A percentile compares a stretch with the other conserved stretches of the same genome.
Conservation (phyloP, 495 filamentous ascomycete genomes). For the Peziza echinospora region DNA sequence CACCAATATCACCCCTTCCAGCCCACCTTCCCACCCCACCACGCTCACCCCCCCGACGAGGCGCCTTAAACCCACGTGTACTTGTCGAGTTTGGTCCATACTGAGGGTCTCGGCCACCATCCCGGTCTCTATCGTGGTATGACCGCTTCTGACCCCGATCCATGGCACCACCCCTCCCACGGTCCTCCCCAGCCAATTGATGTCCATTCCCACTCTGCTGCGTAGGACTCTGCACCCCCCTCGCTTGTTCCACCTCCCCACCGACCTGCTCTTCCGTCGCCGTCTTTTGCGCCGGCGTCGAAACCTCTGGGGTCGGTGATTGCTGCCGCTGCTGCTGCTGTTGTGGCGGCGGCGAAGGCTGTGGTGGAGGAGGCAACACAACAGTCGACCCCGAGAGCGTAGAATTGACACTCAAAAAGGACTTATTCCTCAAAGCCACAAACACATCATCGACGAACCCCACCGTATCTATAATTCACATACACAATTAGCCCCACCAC, state of each 20-base stretch:
- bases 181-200: too few species aligned
- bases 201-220: background rate
- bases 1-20: constrained; percentile 11
- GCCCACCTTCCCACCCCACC: constrained; percentile 26
- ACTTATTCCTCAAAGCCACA: constrained; percentile 40
- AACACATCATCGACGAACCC: constrained; percentile 78
- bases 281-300: too few species aligned
- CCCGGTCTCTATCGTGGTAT: constrained; percentile 23
- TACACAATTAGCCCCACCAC: background rate
- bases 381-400: constrained; percentile 16
- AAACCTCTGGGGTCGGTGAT: too few species aligned
- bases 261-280: too few species aligned
- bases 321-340: constrained; percentile 5
- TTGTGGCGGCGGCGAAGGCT: constrained; percentile 5
- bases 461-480: constrained; percentile 33
- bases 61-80: constrained; percentile 42
- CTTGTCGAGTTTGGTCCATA: constrained; percentile 20
- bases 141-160: constrained; percentile 22
- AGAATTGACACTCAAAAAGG: constrained; percentile 35
- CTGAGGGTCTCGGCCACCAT: constrained; percentile 18
- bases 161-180: too few species aligned
- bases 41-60: constrained; percentile 39
- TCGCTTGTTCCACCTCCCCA: constrained; percentile 18
- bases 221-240: constrained; percentile 17
- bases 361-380: constrained; percentile 6